These are phyloP conservation scores for Geum urbanum DNA, from an alignment of 306 rosid genomes.

Conservation along the genomic window DNA sequence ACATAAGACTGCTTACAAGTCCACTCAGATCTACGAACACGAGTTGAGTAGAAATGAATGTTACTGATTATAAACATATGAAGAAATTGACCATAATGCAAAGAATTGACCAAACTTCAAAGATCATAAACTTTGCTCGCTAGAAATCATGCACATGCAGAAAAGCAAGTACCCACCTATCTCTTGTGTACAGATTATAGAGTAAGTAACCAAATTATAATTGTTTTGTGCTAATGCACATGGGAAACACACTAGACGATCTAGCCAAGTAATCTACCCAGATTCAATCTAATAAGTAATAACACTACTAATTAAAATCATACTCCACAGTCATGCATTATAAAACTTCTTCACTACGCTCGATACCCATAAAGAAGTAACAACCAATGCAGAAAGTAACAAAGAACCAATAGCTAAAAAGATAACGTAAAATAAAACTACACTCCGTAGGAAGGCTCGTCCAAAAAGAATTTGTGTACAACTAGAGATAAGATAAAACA, in stretches of 20 bases:
- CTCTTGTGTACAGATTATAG: not conserved
- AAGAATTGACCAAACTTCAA: not conserved
- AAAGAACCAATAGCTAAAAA: conserved; percentile 13
- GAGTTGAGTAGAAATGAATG: not conserved
- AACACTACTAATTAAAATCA: conserved; percentile 9
- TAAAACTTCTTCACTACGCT: not conserved
- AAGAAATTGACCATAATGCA: conserved; percentile 2
- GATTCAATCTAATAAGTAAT: not conserved
- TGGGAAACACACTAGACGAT: conserved; percentile 20
- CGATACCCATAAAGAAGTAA: not conserved
- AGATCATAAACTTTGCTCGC: not conserved
- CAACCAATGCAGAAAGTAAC: not conserved
- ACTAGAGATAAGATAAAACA: no score
- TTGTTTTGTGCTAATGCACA: conserved; percentile 30
- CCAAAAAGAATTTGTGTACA: no score
- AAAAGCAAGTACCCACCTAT: conserved; percentile 7
- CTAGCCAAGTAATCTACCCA: not conserved
- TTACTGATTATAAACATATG: not conserved
- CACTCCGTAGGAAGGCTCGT: not conserved
- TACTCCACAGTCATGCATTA: conserved; percentile 18
- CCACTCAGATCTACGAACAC: not conserved
- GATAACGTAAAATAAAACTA: not conserved
- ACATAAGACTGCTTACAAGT: not conserved
- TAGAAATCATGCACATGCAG: conserved; percentile 5
- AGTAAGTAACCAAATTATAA: conserved; percentile 5